phyloP scores from a whole-genome alignment of 192 early-diverging fungal genomes.

The Spizellomyces punctatus region DNA sequence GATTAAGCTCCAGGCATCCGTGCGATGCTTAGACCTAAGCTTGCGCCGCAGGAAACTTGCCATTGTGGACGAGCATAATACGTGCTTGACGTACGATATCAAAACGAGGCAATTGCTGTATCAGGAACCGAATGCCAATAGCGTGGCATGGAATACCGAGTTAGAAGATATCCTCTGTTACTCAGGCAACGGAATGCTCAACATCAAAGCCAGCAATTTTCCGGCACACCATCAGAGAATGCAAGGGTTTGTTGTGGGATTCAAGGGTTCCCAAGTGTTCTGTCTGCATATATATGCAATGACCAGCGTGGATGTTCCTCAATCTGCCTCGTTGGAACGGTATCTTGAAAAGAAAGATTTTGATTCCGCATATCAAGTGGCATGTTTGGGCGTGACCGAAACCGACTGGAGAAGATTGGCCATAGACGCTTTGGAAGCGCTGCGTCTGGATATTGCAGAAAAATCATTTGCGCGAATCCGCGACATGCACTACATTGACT shows the following conservation, averaged over 20 bases:
- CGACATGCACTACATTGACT: slow-evolving; percentile 50
- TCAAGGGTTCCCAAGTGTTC: slow-evolving; percentile 59
- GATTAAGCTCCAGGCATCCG: slow-evolving; percentile 43
- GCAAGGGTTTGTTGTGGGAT: slow-evolving; percentile 61
- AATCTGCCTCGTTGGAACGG: slow-evolving; percentile 50
- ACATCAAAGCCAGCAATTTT: slow-evolving; percentile 56
- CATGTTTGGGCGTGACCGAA: slow-evolving; percentile 60
- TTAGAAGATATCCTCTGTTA: slow-evolving; percentile 58
- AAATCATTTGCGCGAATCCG: slow-evolving; percentile 51
- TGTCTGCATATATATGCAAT: slow-evolving; percentile 54
- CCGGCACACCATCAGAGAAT: slow-evolving; percentile 54
- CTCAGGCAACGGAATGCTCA: slow-evolving; percentile 49
- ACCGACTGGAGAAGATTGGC: slow-evolving; percentile 57
- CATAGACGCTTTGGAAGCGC: slow-evolving; percentile 47
- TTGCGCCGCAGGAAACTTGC: slow-evolving; percentile 50
- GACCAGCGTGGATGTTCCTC: slow-evolving; percentile 55
- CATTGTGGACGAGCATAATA: slow-evolving; percentile 60
- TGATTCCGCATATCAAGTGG: slow-evolving; percentile 48
- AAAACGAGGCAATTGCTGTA: slow-evolving; percentile 56
- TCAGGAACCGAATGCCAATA: slow-evolving; percentile 61
- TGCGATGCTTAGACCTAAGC: slow-evolving; percentile 58
- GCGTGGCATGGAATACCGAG: slow-evolving; percentile 62
- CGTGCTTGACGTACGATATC: slow-evolving; percentile 53
- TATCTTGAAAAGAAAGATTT: slow-evolving; percentile 56
- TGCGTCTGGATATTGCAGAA: slow-evolving; percentile 52